Base-by-base conservation (phyloP, 1,284 basidiomycete genomes). In the Wolfiporia cocos region DNA sequence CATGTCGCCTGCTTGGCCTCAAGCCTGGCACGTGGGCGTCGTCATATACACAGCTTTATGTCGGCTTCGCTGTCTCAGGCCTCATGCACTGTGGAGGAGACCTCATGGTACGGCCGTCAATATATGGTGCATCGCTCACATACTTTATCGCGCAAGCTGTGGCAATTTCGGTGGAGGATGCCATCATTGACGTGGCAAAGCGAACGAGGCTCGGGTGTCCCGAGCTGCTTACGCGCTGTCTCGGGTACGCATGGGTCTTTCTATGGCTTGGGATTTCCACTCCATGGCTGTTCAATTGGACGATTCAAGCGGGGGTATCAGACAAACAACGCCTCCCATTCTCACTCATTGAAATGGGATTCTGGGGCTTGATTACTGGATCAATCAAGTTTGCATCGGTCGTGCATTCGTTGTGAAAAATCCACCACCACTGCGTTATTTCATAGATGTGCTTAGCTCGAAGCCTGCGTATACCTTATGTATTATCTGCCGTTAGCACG, bases 41-140 rank as follows among this genome's bases (percentile, higher is more conserved):
- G 1, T 57, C 57, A 5, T 62, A 62, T 44, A 54, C 50, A 6
- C 63, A 65, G 39, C 56, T 66, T n/a, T 62, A 61, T 43, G 43
- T 53, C 20, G 59, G 51, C 7, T 65, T 66, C 52, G 43, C 58
- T 20, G 30, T 63, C 26, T 62, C 64, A 0, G 59, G 55, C 7
- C 7, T 64, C 12, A 51, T 57, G 14, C 63, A 65, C 42, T 49
- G 46, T 37, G 32, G 43, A 19, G 48, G 50, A 15, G 53, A 58
- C 31, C 24, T 41, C 15, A 54, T 54, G 48, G 41, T 54, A n/a
- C 17, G 31, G 24, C 29, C 17, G 7, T 22, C 36, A 2, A 43
- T 46, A 17, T 39, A 47, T 36, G 48, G 56, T 2, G 45, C 39
- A 12, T 53, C 59, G 7, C 36, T 61, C 17, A 43, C 37, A 1